Base-by-base conservation (phyloP, 805 yeast species). In the Candida qinlingensis region DNA sequence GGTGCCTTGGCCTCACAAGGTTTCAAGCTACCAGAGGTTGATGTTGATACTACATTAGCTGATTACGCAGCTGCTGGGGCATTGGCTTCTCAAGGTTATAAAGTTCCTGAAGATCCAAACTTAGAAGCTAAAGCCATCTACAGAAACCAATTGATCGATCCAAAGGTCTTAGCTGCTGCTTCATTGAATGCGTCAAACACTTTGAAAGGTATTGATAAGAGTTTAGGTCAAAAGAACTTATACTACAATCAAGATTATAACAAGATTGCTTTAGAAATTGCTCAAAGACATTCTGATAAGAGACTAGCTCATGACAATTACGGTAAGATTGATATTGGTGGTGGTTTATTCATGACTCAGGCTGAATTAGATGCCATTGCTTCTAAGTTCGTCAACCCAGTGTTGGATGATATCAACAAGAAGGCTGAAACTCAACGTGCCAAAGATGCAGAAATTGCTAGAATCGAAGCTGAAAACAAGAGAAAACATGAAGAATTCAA, bases 331-430 rank as follows among this genome's bases (percentile, higher is more conserved):
- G 75, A 88, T 60, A 69, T 92, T 53, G 99, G 99, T 51, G 96
- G 96, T 53, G 98, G 97, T 2, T 74, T 87, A 49, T 79, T 76
- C 60, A 80, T 92, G 76, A 73, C 86, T 37, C 85, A 77, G 51
- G 76, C 73, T 25, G 97, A 91, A 60, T 79, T 94, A 52, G 85
- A 87, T 54, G 76, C 76, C 45, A 78, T 92, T 71, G 98, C 99
- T 25, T 70, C 80, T 51, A 76, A 81, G 42, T 74, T 87, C 60
- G 96, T 94, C 49, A 75, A 78, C 55, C 99, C 99, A 7, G 90
- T 92, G 5, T 71, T 92, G 59, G 75, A 73, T 37, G 91, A 88
- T 65, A 80, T 92, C 59, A 73, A 78, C 57, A 67, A 73, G 41
- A 83, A 86, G 61, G 96, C 95, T 25, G 73, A 67, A 26, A 76